A percentile compares a stretch with the other conserved stretches of the same genome.
Evolutionary conservation across 768 basidiomycete genomes (phyloP).

Genomic region (Suillus decipiens): DNA sequence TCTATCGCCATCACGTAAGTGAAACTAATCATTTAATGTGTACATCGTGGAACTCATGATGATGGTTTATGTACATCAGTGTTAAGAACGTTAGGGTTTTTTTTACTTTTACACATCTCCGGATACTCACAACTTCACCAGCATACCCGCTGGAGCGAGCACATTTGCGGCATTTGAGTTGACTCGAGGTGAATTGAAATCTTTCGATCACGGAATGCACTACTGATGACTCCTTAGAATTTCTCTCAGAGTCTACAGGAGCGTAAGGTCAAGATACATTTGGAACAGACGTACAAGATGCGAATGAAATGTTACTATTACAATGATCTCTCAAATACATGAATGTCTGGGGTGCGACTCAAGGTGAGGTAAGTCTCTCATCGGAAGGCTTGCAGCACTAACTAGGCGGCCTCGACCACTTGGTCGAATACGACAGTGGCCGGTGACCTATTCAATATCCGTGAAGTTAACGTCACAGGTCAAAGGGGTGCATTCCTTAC

Average conservation of each 20-base stretch:
- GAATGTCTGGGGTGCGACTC: neutral
- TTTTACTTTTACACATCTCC: neutral
- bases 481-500: slow-evolving; percentile 11
- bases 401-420: slow-evolving; percentile 29
- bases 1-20: slow-evolving; percentile 74
- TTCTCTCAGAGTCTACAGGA: slow-evolving; percentile 1
- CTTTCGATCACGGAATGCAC: neutral
- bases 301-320: slow-evolving; percentile 2
- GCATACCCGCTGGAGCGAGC: slow-evolving; percentile 88
- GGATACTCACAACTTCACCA: slow-evolving; percentile 29
- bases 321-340: neutral
- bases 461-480: slow-evolving; percentile 9
- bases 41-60: neutral
- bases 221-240: slow-evolving; percentile 1
- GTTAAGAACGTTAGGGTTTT: slow-evolving; percentile 52
- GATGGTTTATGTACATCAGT: slow-evolving; percentile 39
- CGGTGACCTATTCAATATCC: slow-evolving; percentile 25
- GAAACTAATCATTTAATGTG: neutral
- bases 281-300: neutral
- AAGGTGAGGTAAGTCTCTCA: neutral
- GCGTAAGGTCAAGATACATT: neutral
- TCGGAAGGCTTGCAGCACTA: neutral
- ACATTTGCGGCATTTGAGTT: slow-evolving; percentile 91
- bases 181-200: slow-evolving; percentile 59
- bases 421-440: slow-evolving; percentile 35